phyloP scores from a whole-genome alignment of 176 grass and related monocot genomes.

The Hsuehochloa calcarea region DNA sequence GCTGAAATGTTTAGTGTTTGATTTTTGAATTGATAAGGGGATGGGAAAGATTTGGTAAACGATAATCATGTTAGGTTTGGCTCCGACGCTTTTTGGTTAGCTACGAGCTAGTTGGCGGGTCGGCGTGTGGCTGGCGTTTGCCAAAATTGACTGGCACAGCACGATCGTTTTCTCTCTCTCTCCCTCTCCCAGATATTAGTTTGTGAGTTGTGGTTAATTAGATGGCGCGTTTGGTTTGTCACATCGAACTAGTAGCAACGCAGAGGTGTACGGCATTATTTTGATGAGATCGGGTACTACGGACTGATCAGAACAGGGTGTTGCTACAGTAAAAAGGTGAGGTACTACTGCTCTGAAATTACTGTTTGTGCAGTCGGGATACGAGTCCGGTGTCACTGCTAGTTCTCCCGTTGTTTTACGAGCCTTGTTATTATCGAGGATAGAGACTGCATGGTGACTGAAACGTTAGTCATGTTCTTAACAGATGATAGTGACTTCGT shows the following conservation, averaged over 20 bases:
- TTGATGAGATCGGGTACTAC: too few species aligned
- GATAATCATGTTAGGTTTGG: conserved; percentile 8
- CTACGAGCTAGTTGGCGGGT: background rate
- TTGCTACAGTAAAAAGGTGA: too few species aligned
- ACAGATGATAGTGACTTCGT: background rate
- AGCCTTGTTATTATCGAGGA: background rate
- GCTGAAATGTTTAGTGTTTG: background rate
- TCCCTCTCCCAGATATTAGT: background rate
- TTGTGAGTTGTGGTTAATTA: background rate
- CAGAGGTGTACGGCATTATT: too few species aligned
- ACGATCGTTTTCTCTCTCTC: background rate
- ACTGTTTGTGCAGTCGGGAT: too few species aligned
- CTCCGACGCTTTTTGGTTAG: background rate
- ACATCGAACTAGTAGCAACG: too few species aligned
- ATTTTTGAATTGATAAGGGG: background rate
- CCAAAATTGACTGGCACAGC: background rate
- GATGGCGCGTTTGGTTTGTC: conserved; percentile 18
- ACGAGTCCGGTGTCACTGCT: background rate
- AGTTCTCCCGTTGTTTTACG: background rate
- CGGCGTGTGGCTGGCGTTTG: background rate
- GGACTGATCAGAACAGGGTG: too few species aligned
- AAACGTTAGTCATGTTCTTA: background rate
- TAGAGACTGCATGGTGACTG: background rate
- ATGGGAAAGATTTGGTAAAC: background rate
- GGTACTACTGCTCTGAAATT: too few species aligned